Evolutionary conservation across 1,284 basidiomycete species (phyloP), one percentile per base, ranked within the genome.

Genomic region (Butyriboletus appendiculatus): DNA sequence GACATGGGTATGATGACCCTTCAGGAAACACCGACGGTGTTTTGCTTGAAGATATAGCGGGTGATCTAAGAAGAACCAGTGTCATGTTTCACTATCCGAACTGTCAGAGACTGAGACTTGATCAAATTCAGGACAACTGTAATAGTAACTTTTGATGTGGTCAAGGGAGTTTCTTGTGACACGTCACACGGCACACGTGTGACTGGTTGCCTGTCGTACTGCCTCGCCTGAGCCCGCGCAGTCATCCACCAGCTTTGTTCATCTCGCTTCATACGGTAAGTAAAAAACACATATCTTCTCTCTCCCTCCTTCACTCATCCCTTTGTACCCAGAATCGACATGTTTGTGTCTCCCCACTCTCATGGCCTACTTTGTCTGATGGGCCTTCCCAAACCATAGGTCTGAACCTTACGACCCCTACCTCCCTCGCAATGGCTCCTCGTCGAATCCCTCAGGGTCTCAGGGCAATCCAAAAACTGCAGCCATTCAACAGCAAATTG

Each of bases 401-500:
- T 90, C 89, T 73, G 92, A 96, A 78, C 94, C 94, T 69, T 96
- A 96, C 75, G 94, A 97, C 81, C 94, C 94, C 63, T 97, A 97
- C 77, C 82, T 97, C 62, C 93, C 94, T 62, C 86, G 92, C 64
- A 85, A 84, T 71, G 88, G 87, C 70, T 76, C 81, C 53, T 81
- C 82, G 35, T 78, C 84, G 43, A 83, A 83, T 64, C 77, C 82
- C 34, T 69, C 81, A 48, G 72, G 76, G 37, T 67, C 70, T 15
- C 68, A 77, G 30, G 72, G 74, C 58, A 93, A 87, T 71, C 67
- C 89, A 58, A 94, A 95, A 83, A 96, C 94, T 1, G 90, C 92
- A 14, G 91, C 90, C 52, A 96, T 98, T 64, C 94, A 98, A 73
- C 82, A 83, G 32, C 94, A 98, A 75, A 97, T 98, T 63, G 93